Evolutionary conservation across 2,329 filamentous ascomycete species (phyloP).

Genomic region (Ceratocystis eucalypticola): DNA sequence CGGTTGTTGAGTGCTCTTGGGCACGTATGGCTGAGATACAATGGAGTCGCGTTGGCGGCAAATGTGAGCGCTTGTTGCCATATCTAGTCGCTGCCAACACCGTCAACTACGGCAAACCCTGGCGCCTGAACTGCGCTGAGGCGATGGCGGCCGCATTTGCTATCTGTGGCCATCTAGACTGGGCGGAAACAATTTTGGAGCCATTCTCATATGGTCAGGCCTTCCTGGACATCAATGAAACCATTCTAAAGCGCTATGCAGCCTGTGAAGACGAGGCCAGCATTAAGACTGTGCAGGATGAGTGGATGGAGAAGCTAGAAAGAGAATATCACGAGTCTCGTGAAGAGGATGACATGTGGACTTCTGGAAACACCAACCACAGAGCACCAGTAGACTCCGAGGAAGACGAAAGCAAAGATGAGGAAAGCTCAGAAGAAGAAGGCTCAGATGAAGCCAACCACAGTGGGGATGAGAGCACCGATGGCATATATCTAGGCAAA

Average conservation of each 20-base stretch:
- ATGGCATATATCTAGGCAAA: slow-evolving; percentile 49
- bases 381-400: slow-evolving; percentile 38
- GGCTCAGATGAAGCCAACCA: slow-evolving; percentile 34
- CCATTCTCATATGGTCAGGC: slow-evolving; percentile 80
- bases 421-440: slow-evolving; percentile 37
- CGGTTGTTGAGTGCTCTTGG: slow-evolving; percentile 96
- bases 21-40: slow-evolving; percentile 83
- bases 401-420: slow-evolving; percentile 41
- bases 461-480: slow-evolving; percentile 34
- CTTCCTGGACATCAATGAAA: slow-evolving; percentile 82
- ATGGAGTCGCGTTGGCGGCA: slow-evolving; percentile 81
- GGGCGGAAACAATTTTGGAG: slow-evolving; percentile 70
- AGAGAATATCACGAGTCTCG: slow-evolving; percentile 75
- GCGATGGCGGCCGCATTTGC: slow-evolving; percentile 83
- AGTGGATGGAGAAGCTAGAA: slow-evolving; percentile 83
- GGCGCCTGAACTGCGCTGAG: slow-evolving; percentile 90
- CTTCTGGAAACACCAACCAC: slow-evolving; percentile 76
- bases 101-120: slow-evolving; percentile 94
- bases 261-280: slow-evolving; percentile 68
- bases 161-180: slow-evolving; percentile 83
- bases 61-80: slow-evolving; percentile 78
- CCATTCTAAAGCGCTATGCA: slow-evolving; percentile 70
- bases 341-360: slow-evolving; percentile 69
- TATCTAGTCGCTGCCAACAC: slow-evolving; percentile 94
- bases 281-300: slow-evolving; percentile 70